These are phyloP conservation scores for Xylaria intraflava DNA, from an alignment of 495 filamentous ascomycete species.

Conservation along the genomic window DNA sequence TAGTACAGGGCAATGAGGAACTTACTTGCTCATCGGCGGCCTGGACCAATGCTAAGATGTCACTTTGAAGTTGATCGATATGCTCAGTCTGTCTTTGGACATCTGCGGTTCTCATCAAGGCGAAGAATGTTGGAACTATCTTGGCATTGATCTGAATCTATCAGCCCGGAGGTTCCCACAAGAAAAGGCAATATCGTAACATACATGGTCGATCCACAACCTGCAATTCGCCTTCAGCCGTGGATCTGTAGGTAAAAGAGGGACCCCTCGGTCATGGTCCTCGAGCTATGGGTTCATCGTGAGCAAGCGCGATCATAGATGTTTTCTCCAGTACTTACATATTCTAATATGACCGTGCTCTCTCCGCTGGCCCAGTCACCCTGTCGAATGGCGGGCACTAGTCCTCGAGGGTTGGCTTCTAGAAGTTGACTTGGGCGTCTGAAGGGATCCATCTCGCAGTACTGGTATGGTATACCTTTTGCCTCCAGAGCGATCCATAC, in stretches of 20 bases:
- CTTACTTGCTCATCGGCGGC: constrained; percentile 47
- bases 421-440: constrained; percentile 62
- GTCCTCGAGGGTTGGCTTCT: constrained; percentile 80
- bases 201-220: constrained; percentile 82
- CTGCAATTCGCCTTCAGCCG: constrained; percentile 71
- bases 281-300: constrained; percentile 54
- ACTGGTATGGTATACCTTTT: constrained; percentile 79
- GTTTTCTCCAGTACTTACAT: constrained; percentile 43
- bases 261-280: constrained; percentile 56
- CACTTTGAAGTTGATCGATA: constrained; percentile 58
- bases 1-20: background rate
- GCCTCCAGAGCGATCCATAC: constrained; percentile 94
- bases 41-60: constrained; percentile 66
- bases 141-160: constrained; percentile 65
- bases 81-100: constrained; percentile 54
- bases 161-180: constrained; percentile 6
- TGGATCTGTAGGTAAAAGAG: constrained; percentile 62
- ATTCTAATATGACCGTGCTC: constrained; percentile 84
- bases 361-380: constrained; percentile 86
- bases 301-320: constrained; percentile 3
- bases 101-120: constrained; percentile 66
- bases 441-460: constrained; percentile 87
- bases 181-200: constrained; percentile 16
- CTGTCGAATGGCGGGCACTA: constrained; percentile 77
- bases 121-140: constrained; percentile 77